These are phyloP conservation scores for Stramenopiles sp. DNA, from an alignment of 352 stramenopile genomes.

Conservation along the genomic window DNA sequence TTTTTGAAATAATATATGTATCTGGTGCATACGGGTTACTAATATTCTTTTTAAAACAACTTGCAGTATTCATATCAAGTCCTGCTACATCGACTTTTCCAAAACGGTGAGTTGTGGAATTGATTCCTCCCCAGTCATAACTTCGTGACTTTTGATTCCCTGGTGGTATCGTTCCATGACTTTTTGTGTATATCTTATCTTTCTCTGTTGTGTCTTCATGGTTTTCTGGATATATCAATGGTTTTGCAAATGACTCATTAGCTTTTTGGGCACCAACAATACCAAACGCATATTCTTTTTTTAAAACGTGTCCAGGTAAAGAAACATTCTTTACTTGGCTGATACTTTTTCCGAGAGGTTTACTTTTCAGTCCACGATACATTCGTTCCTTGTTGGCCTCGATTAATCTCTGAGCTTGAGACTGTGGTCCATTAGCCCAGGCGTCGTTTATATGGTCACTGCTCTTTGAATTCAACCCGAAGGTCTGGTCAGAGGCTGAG, in stretches of 20 bases:
- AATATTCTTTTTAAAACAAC: no score
- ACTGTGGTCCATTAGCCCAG: neutral
- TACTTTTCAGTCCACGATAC: neutral
- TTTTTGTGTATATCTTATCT: constrained; percentile 5
- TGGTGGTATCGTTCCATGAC: neutral
- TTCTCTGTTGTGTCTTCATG: neutral
- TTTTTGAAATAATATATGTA: constrained; percentile 5
- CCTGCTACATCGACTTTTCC: no score
- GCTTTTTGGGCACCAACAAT: neutral
- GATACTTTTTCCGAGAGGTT: constrained; percentile 1
- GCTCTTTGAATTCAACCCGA: no score
- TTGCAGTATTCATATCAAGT: no score
- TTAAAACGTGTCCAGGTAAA: no score
- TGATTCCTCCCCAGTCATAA: constrained; percentile 4
- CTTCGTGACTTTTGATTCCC: neutral
- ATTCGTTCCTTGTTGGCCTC: constrained; percentile 1
- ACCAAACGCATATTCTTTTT: neutral
- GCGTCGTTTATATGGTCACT: neutral
- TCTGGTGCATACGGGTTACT: constrained; percentile 2
- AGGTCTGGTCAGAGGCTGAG: no score
- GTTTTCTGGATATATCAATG: constrained; percentile 7
- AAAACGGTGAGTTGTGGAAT: constrained; percentile 3
- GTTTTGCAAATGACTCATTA: constrained; percentile 2
- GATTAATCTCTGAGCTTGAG: neutral
- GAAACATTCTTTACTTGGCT: neutral